Evolutionary conservation across 139 green algal genomes (phyloP).

Genomic region (Coccomyxa sp.): DNA sequence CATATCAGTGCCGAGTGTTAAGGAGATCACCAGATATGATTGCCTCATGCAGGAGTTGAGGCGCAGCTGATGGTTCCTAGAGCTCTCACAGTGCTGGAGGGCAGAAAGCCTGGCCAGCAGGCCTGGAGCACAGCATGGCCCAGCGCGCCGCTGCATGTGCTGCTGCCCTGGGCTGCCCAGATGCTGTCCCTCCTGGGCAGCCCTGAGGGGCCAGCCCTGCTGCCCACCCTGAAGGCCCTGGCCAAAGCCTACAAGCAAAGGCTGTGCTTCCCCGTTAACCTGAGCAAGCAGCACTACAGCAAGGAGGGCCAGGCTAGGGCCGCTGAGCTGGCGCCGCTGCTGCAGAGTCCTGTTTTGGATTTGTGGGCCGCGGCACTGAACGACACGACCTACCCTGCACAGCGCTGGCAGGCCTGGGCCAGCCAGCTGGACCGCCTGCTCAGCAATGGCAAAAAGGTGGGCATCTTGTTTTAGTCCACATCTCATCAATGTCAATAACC

Average conservation of each 20-base stretch:
- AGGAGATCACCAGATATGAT: no score
- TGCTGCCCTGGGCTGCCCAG: conserved; percentile 51
- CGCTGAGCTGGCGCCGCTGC: conserved; percentile 11
- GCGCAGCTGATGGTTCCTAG: conserved; percentile 14
- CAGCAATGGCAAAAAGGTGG: background rate
- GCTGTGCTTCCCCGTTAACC: conserved; percentile 44
- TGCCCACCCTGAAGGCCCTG: conserved; percentile 32
- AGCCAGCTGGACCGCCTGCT: background rate
- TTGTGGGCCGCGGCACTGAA: conserved; percentile 33
- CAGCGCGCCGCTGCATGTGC: conserved; percentile 24
- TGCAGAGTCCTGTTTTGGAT: conserved; percentile 19
- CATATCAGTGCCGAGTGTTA: no score
- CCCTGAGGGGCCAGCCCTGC: conserved; percentile 26
- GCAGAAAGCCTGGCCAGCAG: background rate
- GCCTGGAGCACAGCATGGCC: conserved; percentile 14
- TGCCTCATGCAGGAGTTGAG: conserved; percentile 2
- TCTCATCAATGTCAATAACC: no score
- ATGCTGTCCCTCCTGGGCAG: conserved; percentile 43
- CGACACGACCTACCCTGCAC: conserved; percentile 32
- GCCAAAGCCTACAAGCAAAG: conserved; percentile 34
- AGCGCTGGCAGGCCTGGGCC: conserved; percentile 35
- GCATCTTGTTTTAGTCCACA: no score
- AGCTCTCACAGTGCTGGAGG: conserved; percentile 6
- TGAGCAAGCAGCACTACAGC: conserved; percentile 27
- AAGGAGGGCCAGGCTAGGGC: conserved; percentile 1